Evolutionary conservation across 1,284 basidiomycete genomes (phyloP), one percentile per base, ranked within the genome.

Genomic region (Grifola frondosa): DNA sequence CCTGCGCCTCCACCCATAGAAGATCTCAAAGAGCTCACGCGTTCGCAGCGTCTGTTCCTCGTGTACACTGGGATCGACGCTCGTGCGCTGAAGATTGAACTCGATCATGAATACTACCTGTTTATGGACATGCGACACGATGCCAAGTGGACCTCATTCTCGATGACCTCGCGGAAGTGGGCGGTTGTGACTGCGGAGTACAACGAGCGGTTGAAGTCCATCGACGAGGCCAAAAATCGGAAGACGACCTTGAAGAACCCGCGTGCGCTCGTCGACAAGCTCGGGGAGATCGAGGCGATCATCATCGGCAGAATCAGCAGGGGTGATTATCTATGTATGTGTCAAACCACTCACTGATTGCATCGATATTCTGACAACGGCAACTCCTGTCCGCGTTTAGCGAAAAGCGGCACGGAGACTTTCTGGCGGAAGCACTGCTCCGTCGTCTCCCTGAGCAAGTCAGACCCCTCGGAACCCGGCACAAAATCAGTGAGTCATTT

Each of bases 161-260:
- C 26, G 4, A 53, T 53, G 52, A 38, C 32, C 3, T 31, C 49
- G 4, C 22, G 20, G 12, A 33, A 48, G 5, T 53, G 49, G 52
- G 49, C 44, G 0, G 19, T 26, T n/a, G 49, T 46, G 1, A 41
- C 49, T 0, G 38, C 38, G 1, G 7, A 11, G 5, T 45, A 45
- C 39, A 44, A 45, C 43, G n/a, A n/a, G n/a, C n/a, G n/a, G n/a
- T n/a, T n/a, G n/a, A 17, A n/a, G n/a, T n/a, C n/a, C n/a, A n/a
- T n/a, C n/a, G n/a, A n/a, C n/a, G n/a, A n/a, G n/a, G n/a, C n/a
- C n/a, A n/a, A n/a, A n/a, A n/a, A n/a, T n/a, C n/a, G n/a, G n/a
- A n/a, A n/a, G n/a, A n/a, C n/a, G n/a, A n/a, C n/a, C n/a, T n/a
- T n/a, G 19, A 41, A 41, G 39, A 33, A 30, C 1, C 39, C 39